Conservation (phyloP, 1,284 basidiomycete species). For the Marasmius fiardii region DNA sequence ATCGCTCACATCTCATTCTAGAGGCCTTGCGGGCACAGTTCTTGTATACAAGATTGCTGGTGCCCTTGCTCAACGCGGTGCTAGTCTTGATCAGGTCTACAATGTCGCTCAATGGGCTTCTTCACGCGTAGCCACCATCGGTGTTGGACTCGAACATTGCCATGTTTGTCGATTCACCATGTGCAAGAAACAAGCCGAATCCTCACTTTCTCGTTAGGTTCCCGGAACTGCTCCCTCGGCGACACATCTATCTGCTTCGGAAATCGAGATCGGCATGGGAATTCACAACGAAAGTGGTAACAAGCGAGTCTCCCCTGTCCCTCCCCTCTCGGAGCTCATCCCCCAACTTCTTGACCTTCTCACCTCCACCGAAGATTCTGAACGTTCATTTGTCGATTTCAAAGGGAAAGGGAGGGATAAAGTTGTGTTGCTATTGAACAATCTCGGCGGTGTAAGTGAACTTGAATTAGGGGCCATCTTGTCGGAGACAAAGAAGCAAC, state of each 20-base stretch:
- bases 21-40: conserved; percentile 87
- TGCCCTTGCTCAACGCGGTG: conserved; percentile 74
- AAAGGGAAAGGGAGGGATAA: conserved; percentile 59
- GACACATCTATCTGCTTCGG: conserved; percentile 56
- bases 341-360: conserved; percentile 71
- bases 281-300: conserved; percentile 93
- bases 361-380: conserved; percentile 71
- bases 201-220: conserved; percentile 41
- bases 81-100: conserved; percentile 72
- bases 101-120: conserved; percentile 67
- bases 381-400: conserved; percentile 86
- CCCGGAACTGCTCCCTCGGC: conserved; percentile 71
- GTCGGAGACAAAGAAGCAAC: conserved; percentile 52
- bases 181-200: not conserved
- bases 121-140: conserved; percentile 74
- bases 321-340: conserved; percentile 68
- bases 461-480: conserved; percentile 79
- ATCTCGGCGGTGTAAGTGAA: conserved; percentile 83
- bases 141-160: conserved; percentile 90
- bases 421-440: conserved; percentile 73
- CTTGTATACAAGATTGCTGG: conserved; percentile 93
- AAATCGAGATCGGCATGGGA: conserved; percentile 87
- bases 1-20: conserved; percentile 20
- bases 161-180: conserved; percentile 53
- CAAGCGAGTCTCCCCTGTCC: conserved; percentile 66